phyloP scores from a whole-genome alignment of 2,329 filamentous ascomycete species.

The Trichoderma polysporum region DNA sequence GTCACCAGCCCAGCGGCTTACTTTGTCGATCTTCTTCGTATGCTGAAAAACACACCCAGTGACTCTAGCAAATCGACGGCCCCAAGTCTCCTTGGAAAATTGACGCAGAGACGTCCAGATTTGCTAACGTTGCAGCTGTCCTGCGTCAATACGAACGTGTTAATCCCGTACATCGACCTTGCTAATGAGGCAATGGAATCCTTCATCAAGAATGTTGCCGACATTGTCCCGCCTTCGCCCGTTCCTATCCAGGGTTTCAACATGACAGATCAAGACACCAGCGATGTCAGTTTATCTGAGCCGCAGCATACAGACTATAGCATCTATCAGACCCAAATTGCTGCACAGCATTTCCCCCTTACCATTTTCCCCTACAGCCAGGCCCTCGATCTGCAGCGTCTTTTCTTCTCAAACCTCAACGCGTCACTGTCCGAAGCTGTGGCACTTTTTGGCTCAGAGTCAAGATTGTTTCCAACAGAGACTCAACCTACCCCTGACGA shows the following conservation, averaged over 20 bases:
- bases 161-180: conserved; percentile 20
- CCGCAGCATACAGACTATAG: not conserved
- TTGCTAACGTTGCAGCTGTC: conserved; percentile 12
- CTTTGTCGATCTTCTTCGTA: conserved; percentile 20
- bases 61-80: no score
- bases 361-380: not conserved
- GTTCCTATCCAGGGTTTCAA: no score
- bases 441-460: no score
- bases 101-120: conserved; percentile 14
- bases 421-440: no score
- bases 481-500: no score
- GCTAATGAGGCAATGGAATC: conserved; percentile 20
- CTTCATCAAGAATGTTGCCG: not conserved
- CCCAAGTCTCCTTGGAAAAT: not conserved
- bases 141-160: conserved; percentile 14
- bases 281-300: not conserved
- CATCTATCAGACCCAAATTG: not conserved
- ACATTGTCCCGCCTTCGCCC: not conserved
- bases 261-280: not conserved
- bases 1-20: conserved; percentile 19
- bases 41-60: not conserved
- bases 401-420: not conserved
- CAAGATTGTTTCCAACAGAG: no score
- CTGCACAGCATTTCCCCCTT: not conserved
- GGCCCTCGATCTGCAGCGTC: not conserved